Conservation (phyloP, 1,284 basidiomycete species). For the Golubevia pallescens region DNA sequence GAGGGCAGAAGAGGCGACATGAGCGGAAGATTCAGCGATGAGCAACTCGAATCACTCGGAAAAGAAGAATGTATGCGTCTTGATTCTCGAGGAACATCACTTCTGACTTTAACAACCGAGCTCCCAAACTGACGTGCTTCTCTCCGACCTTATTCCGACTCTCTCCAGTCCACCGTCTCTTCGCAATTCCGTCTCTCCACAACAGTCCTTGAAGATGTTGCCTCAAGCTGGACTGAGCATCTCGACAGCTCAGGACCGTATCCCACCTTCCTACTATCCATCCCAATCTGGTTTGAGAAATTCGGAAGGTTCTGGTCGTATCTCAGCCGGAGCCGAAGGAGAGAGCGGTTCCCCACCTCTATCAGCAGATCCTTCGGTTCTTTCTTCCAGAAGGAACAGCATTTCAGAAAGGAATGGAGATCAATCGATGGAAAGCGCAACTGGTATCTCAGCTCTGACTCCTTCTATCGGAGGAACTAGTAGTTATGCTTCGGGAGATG, state of each 20-base stretch:
- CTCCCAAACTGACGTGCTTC: too few species aligned
- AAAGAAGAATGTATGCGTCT: constrained; percentile 18
- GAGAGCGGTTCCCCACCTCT: not conserved
- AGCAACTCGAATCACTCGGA: constrained; percentile 6
- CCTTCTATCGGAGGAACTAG: not conserved
- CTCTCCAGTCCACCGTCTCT: too few species aligned
- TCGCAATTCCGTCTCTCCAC: too few species aligned
- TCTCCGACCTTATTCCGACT: too few species aligned
- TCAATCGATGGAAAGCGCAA: not conserved
- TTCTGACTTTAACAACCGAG: too few species aligned
- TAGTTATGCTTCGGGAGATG: not conserved
- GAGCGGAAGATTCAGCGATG: constrained; percentile 9
- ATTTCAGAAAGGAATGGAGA: not conserved
- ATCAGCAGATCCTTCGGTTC: not conserved
- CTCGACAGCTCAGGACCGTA: too few species aligned
- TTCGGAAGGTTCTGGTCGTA: not conserved
- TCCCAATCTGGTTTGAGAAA: not conserved
- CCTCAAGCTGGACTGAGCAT: too few species aligned
- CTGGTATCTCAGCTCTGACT: not conserved
- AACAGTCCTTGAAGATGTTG: too few species aligned
- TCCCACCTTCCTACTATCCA: too few species aligned
- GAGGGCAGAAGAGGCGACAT: constrained; percentile 8
- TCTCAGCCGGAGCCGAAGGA: not conserved
- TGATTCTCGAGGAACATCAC: constrained; percentile 5
- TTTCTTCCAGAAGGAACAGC: not conserved